These are phyloP conservation scores for Botrytis fabae DNA, from an alignment of 2,329 filamentous ascomycete genomes.

Conservation along the genomic window DNA sequence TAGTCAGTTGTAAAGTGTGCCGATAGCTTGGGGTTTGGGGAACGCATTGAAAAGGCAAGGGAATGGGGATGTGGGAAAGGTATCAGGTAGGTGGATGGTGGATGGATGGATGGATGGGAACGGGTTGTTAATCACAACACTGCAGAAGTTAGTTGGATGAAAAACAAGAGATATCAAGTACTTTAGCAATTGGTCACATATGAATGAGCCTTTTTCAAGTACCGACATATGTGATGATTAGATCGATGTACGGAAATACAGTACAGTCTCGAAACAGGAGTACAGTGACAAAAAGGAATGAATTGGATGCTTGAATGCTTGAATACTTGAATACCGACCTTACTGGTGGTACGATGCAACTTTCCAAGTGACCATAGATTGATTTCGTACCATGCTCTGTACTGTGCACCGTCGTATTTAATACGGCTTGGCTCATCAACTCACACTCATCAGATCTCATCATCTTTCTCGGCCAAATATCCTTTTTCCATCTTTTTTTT, in stretches of 20 bases:
- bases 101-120: background rate
- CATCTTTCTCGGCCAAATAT: constrained; percentile 6
- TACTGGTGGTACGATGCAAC: background rate
- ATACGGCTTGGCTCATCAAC: background rate
- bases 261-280: background rate
- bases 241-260: background rate
- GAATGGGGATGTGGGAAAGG: background rate
- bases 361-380: background rate
- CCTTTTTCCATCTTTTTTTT: background rate
- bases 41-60: background rate
- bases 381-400: background rate
- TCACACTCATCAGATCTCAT: background rate
- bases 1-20: background rate
- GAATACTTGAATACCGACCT: background rate
- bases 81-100: background rate
- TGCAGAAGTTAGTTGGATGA: background rate
- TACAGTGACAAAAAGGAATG: background rate
- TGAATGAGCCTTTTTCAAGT: background rate
- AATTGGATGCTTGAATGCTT: background rate
- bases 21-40: constrained; percentile 12
- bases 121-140: background rate
- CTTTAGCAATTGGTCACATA: background rate
- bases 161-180: background rate
- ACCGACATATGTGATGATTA: background rate
- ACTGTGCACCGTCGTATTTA: background rate